These are phyloP conservation scores for Debaryomyces hansenii DNA, from an alignment of 805 yeast genomes.

Conservation along the genomic window DNA sequence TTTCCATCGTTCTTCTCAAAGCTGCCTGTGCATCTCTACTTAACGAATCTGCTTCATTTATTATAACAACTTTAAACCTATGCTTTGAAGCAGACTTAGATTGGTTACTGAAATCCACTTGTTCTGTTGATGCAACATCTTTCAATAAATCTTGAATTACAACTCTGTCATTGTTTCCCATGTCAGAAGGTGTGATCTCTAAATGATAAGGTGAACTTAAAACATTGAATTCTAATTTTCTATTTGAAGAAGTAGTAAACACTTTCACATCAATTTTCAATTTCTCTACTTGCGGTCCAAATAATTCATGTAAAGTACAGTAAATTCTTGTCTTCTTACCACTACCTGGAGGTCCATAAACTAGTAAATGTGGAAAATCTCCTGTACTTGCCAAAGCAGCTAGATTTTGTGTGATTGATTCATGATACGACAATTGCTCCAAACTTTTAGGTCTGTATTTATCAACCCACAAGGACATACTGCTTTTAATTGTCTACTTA, in stretches of 20 bases:
- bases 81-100: constrained; percentile 43
- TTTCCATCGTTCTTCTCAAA: constrained; percentile 92
- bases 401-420: constrained; percentile 61
- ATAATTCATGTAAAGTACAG: constrained; percentile 74
- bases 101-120: constrained; percentile 72
- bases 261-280: constrained; percentile 85
- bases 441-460: constrained; percentile 80
- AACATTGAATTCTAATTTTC: constrained; percentile 87
- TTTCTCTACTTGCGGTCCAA: constrained; percentile 79
- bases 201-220: constrained; percentile 89
- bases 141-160: constrained; percentile 92
- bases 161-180: constrained; percentile 93
- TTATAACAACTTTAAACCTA: constrained; percentile 76
- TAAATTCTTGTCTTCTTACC: constrained; percentile 95
- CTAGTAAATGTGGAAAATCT: constrained; percentile 88
- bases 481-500: neutral
- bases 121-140: constrained; percentile 93
- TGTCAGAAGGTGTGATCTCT: constrained; percentile 95
- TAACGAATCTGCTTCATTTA: constrained; percentile 87
- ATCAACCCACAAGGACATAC: constrained; percentile 96
- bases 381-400: constrained; percentile 63
- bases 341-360: constrained; percentile 96
- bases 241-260: constrained; percentile 68
- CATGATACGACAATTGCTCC: constrained; percentile 65
- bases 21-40: constrained; percentile 97